A percentile compares a stretch with the other conserved stretches of the same genome.
phyloP scores from a whole-genome alignment of 2,329 filamentous ascomycete species.

The Talaromyces amestolkiae region DNA sequence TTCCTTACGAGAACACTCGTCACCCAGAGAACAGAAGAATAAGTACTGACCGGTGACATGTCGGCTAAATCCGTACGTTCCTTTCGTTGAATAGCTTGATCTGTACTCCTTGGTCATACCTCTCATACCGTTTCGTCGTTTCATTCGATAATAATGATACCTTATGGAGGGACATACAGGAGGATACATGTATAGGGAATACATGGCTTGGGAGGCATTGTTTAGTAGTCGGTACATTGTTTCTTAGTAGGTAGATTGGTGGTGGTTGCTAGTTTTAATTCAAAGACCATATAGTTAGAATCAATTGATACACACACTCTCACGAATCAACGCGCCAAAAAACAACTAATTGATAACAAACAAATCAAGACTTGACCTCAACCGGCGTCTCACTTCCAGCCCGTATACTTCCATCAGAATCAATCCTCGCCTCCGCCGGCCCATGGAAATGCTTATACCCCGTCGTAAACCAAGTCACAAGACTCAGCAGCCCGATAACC shows the following conservation, averaged over 20 bases:
- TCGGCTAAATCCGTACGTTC: background rate
- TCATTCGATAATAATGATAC: background rate
- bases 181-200: background rate
- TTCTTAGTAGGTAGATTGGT: background rate
- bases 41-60: background rate
- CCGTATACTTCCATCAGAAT: background rate
- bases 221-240: background rate
- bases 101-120: conserved; percentile 1
- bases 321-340: background rate
- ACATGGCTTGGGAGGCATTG: background rate
- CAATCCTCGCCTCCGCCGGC: conserved; percentile 30
- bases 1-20: background rate
- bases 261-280: background rate
- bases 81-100: background rate
- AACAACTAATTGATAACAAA: background rate
- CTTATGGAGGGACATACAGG: background rate
- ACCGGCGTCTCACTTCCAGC: background rate
- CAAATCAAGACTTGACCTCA: conserved; percentile 8
- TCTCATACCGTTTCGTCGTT: background rate
- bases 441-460: conserved; percentile 53
- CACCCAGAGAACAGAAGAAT: background rate
- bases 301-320: background rate
- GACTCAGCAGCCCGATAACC: conserved; percentile 51
- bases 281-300: background rate
- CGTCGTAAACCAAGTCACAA: conserved; percentile 53